Percentiles rank a stretch among this genome's conserved stretches.
These are phyloP conservation scores for Hirsutella rhossiliensis DNA, from an alignment of 2,329 filamentous ascomycete genomes.

Conservation along the genomic window DNA sequence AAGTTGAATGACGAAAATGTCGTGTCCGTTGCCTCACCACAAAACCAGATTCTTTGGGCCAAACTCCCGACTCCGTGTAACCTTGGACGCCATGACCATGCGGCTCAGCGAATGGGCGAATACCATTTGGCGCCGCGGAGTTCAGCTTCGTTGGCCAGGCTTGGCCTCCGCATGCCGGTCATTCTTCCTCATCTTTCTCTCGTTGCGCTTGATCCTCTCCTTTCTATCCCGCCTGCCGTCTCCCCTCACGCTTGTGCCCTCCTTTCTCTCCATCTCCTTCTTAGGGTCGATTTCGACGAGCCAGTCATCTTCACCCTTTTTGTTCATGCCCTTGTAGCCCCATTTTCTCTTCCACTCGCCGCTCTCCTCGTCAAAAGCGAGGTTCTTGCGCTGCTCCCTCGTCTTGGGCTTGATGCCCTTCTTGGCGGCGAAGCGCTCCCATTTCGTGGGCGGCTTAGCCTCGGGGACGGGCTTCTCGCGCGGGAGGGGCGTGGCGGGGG, in stretches of 20 bases:
- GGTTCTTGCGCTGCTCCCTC: conserved; percentile 59
- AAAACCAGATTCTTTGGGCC: neutral
- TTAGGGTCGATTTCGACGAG: conserved; percentile 83
- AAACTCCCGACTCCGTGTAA: conserved; percentile 12
- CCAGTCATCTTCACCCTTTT: conserved; percentile 74
- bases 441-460: conserved; percentile 76
- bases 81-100: conserved; percentile 9
- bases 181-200: conserved; percentile 58
- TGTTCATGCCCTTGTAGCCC: conserved; percentile 88
- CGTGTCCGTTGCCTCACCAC: neutral
- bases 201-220: conserved; percentile 60
- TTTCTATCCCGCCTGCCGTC: conserved; percentile 52
- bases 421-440: conserved; percentile 92
- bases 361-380: conserved; percentile 71
- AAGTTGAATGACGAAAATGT: conserved; percentile 4
- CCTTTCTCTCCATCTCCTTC: conserved; percentile 50
- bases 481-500: conserved; percentile 58
- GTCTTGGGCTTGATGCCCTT: conserved; percentile 91
- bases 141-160: conserved; percentile 10
- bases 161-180: conserved; percentile 30
- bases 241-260: conserved; percentile 47
- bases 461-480: conserved; percentile 86
- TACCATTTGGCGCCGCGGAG: neutral
- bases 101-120: neutral
- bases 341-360: conserved; percentile 90